A percentile compares a stretch with the other conserved stretches of the same genome.
These are phyloP conservation scores for Leptoxyphium fumago DNA, from an alignment of 2,329 filamentous ascomycete species.

Conservation along the genomic window DNA sequence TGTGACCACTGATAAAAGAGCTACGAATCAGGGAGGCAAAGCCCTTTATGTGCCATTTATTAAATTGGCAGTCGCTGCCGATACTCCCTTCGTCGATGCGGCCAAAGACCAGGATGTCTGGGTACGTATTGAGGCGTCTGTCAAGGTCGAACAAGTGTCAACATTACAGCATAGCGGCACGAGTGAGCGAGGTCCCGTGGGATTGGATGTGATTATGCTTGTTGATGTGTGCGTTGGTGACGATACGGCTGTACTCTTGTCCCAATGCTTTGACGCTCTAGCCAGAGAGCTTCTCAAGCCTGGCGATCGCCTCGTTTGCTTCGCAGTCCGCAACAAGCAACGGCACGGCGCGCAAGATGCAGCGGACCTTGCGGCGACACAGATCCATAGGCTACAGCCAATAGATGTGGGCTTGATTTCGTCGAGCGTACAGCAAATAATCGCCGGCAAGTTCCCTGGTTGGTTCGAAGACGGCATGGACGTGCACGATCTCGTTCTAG, in stretches of 20 bases:
- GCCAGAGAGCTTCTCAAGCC: not conserved
- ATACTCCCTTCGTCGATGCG: conserved; percentile 13
- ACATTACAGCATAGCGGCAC: not conserved
- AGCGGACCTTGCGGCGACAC: not conserved
- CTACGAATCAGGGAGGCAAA: no score
- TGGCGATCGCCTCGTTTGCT: not conserved
- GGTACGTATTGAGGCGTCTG: conserved; percentile 16
- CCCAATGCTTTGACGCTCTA: not conserved
- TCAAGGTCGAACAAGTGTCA: conserved; percentile 2
- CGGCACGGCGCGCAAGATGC: not conserved
- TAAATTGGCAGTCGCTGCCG: conserved; percentile 10
- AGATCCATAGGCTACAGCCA: not conserved
- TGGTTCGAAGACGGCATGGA: not conserved
- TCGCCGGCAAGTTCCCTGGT: not conserved
- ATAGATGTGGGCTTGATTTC: not conserved
- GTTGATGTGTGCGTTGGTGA: not conserved
- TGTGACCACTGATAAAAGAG: no score
- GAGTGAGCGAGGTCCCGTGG: not conserved
- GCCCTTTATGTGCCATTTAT: conserved; percentile 9
- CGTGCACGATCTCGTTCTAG: not conserved
- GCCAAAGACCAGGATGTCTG: conserved; percentile 12
- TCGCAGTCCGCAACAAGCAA: not conserved
- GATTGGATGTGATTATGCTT: not conserved
- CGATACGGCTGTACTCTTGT: not conserved
- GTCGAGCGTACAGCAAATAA: not conserved